Conservation (phyloP, 805 yeast genomes). For the Saccharomyces kudriavzevii region DNA sequence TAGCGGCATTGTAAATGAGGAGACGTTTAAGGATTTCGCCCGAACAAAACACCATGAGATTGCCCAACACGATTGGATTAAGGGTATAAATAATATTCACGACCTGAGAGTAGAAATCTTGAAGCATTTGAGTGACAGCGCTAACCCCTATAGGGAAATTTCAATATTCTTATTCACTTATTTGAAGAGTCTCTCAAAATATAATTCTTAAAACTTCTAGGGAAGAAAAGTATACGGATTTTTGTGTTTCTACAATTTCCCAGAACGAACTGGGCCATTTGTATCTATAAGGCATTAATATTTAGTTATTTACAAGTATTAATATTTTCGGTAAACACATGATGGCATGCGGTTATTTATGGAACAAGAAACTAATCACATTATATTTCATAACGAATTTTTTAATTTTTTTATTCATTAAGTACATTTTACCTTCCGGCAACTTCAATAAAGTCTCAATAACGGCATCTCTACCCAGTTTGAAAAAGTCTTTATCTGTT, state of each 20-base stretch:
- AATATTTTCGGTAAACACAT: neutral
- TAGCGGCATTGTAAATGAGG: slow-evolving; percentile 34
- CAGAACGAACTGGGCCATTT: neutral
- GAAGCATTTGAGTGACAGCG: slow-evolving; percentile 25
- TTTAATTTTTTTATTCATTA: slow-evolving; percentile 36
- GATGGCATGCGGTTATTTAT: slow-evolving; percentile 3
- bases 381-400: slow-evolving; percentile 50
- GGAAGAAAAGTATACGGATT: neutral
- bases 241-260: neutral
- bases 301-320: neutral
- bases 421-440: slow-evolving; percentile 35
- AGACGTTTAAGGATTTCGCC: neutral
- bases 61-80: slow-evolving; percentile 8
- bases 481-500: slow-evolving; percentile 32
- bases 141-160: slow-evolving; percentile 41
- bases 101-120: slow-evolving; percentile 40
- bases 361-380: slow-evolving; percentile 37
- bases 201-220: slow-evolving; percentile 2
- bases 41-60: neutral
- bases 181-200: slow-evolving; percentile 39
- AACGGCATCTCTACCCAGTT: slow-evolving; percentile 31
- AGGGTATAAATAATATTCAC: slow-evolving; percentile 29
- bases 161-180: slow-evolving; percentile 46
- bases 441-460: slow-evolving; percentile 31
- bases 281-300: neutral